phyloP scores from a whole-genome alignment of 2,329 filamentous ascomycete species.

The Bipolaris cookei region DNA sequence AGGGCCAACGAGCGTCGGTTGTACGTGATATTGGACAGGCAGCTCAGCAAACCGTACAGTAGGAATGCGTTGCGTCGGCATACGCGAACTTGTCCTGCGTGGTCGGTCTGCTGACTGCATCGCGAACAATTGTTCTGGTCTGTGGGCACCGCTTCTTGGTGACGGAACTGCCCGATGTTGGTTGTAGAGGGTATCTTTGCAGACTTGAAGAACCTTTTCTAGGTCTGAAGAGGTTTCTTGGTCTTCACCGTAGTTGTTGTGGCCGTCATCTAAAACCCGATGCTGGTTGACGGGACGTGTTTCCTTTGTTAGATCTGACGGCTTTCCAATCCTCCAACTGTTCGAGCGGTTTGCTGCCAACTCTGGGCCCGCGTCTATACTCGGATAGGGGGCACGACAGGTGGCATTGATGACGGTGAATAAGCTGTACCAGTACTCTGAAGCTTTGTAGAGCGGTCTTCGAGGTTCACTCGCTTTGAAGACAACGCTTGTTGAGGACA shows the following conservation, averaged over 20 bases:
- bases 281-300: not conserved
- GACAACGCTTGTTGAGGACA: constrained; percentile 31
- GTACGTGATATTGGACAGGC: constrained; percentile 6
- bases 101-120: not conserved
- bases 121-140: not conserved
- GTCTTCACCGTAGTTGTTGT: constrained; percentile 3
- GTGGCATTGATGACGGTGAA: constrained; percentile 30
- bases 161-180: constrained; percentile 5
- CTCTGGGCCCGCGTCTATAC: not conserved
- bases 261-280: not conserved
- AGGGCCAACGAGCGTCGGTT: constrained; percentile 22
- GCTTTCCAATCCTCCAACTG: not conserved
- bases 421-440: constrained; percentile 9
- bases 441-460: constrained; percentile 18
- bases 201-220: constrained; percentile 33
- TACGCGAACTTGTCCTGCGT: not conserved
- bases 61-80: constrained; percentile 12
- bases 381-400: constrained; percentile 8
- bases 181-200: constrained; percentile 29
- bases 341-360: not conserved
- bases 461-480: constrained; percentile 21
- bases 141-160: constrained; percentile 3
- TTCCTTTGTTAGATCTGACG: not conserved
- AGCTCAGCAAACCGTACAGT: constrained; percentile 24
- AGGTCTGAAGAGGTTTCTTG: constrained; percentile 33